A percentile compares a stretch with the other conserved stretches of the same genome.
Conservation (phyloP, 352 stramenopile genomes). For the Blastocystis hominis region DNA sequence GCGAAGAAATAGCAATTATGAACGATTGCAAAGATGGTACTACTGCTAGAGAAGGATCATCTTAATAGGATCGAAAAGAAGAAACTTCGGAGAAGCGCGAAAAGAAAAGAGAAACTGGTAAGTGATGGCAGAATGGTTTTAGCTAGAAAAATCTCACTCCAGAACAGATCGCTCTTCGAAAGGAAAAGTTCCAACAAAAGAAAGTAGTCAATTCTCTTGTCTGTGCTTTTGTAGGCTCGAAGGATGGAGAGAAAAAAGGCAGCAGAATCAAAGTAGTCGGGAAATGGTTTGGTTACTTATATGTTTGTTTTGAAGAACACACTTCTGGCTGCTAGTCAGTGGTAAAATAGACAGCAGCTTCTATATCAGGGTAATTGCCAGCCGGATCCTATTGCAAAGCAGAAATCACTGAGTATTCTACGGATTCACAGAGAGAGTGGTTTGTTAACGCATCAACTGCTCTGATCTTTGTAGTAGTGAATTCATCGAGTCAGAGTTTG, state of each 20-base stretch:
- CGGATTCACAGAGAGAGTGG: no score
- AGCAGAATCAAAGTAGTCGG: no score
- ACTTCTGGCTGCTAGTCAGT: no score
- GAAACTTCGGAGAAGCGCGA: background rate
- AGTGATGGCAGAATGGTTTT: background rate
- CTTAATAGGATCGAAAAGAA: background rate
- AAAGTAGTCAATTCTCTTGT: background rate
- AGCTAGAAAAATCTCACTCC: constrained; percentile 35
- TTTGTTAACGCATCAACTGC: no score
- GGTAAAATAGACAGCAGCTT: no score
- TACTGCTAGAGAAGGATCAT: background rate
- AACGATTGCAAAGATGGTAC: constrained; percentile 5
- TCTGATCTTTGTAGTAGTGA: no score
- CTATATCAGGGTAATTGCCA: no score
- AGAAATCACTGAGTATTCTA: no score
- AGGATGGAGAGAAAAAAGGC: constrained; percentile 27
- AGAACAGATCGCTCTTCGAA: constrained; percentile 17
- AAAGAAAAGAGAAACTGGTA: background rate
- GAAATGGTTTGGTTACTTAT: no score
- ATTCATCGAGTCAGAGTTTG: no score
- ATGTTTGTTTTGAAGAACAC: no score
- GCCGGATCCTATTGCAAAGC: no score
- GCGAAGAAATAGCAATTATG: background rate
- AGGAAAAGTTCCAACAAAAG: constrained; percentile 53
- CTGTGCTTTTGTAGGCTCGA: background rate